phyloP scores from a whole-genome alignment of 176 grass and related monocot genomes.

The Rhynchospora pubera region DNA sequence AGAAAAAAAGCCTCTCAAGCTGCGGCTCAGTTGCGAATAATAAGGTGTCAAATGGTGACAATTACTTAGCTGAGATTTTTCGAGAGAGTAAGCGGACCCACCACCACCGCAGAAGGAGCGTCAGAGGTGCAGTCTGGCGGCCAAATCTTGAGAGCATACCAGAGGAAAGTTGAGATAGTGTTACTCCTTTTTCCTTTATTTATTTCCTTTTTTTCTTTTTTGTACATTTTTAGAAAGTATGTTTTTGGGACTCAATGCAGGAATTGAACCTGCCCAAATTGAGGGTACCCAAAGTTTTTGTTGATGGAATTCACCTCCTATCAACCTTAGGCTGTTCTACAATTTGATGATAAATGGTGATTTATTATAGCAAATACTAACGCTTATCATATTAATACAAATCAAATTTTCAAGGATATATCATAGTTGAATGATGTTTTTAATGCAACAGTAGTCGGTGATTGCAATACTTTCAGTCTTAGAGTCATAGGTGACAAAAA shows the following conservation, averaged over 20 bases:
- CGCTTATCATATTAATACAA: background rate
- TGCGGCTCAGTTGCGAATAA: background rate
- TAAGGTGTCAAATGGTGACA: conserved; percentile 16
- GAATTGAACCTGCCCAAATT: background rate
- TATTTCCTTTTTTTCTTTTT: conserved; percentile 25
- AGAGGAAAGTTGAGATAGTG: conserved; percentile 46
- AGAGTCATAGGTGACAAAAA: background rate
- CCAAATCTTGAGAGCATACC: conserved; percentile 62
- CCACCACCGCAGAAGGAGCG: conserved; percentile 30
- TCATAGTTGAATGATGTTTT: background rate
- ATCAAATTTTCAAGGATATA: background rate
- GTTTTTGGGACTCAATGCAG: background rate
- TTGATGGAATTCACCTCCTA: background rate
- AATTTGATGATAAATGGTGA: background rate
- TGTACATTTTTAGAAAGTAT: background rate
- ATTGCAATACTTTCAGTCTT: background rate
- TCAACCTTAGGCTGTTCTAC: background rate
- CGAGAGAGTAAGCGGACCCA: conserved; percentile 42
- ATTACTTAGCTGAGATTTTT: conserved; percentile 44
- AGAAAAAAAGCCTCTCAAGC: conserved; percentile 4
- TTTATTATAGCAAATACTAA: background rate
- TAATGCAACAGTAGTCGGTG: background rate
- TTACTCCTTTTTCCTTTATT: conserved; percentile 1
- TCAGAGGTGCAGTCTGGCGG: conserved; percentile 50
- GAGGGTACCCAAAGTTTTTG: background rate